Evolutionary conservation across 148 eudicot species (phyloP).

Genomic region (Nepenthes mirabilis): DNA sequence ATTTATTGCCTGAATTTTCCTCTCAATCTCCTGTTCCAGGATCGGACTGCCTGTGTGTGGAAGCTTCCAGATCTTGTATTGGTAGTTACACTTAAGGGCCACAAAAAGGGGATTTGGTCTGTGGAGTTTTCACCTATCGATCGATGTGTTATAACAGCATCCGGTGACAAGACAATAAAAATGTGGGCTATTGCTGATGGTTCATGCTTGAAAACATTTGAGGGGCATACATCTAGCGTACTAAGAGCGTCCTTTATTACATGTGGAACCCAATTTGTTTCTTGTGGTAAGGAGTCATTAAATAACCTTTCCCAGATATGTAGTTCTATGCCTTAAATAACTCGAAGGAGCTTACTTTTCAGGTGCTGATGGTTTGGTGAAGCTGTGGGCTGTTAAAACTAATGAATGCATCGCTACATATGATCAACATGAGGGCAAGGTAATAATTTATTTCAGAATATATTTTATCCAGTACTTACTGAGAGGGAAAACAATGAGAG

Average conservation of each 20-base stretch:
- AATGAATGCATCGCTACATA: constrained; percentile 87
- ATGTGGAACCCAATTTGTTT: constrained; percentile 84
- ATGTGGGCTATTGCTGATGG: constrained; percentile 92
- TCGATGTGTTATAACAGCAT: constrained; percentile 83
- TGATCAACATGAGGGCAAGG: constrained; percentile 95
- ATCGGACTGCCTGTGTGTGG: constrained; percentile 87
- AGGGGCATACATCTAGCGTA: constrained; percentile 92
- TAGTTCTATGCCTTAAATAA: constrained; percentile 2
- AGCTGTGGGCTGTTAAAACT: constrained; percentile 80
- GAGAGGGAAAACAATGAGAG: neutral
- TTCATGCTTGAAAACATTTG: constrained; percentile 88
- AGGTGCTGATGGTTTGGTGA: constrained; percentile 95
- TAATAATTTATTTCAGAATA: constrained; percentile 6
- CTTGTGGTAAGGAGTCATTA: constrained; percentile 51
- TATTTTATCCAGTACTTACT: neutral
- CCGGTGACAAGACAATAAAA: constrained; percentile 90
- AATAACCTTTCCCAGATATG: neutral
- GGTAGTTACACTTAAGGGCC: constrained; percentile 66
- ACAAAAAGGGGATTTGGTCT: constrained; percentile 89
- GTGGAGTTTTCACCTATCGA: constrained; percentile 98
- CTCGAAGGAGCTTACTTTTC: constrained; percentile 8
- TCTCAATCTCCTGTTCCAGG: constrained; percentile 25
- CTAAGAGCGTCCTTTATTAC: constrained; percentile 70
- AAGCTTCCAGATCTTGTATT: constrained; percentile 80
- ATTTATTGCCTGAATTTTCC: neutral